Evolutionary conservation across 768 basidiomycete genomes (phyloP).

Genomic region (Lactarius sp.): DNA sequence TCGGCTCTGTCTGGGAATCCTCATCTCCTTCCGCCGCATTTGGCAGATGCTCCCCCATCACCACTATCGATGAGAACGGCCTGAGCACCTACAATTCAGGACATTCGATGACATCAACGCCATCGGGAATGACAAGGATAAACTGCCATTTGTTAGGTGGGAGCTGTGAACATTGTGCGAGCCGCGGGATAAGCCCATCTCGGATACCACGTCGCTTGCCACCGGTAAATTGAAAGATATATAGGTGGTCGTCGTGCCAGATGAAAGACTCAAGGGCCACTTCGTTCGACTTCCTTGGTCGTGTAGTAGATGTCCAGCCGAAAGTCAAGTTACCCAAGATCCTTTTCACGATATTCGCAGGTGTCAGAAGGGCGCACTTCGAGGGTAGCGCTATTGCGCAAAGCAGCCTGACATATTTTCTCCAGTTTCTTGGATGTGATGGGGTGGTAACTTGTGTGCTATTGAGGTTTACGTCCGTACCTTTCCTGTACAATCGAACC

Average conservation of each 20-base stretch:
- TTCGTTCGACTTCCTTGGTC: not conserved
- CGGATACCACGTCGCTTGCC: not conserved
- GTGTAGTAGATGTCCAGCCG: not conserved
- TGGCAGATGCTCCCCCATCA: too few relatives aligned
- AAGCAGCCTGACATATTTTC: not conserved
- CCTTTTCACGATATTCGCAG: not conserved
- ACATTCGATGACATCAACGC: too few relatives aligned
- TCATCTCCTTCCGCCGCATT: too few relatives aligned
- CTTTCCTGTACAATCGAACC: not conserved
- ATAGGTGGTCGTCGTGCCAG: not conserved
- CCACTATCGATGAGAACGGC: too few relatives aligned
- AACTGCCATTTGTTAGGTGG: too few relatives aligned
- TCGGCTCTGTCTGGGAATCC: too few relatives aligned
- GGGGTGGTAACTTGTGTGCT: not conserved
- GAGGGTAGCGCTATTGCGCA: not conserved
- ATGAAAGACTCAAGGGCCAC: not conserved
- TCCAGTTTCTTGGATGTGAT: not conserved
- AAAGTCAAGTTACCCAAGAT: not conserved
- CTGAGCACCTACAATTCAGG: too few relatives aligned
- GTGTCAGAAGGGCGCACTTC: not conserved
- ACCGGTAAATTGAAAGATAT: not conserved
- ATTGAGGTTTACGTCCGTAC: not conserved
- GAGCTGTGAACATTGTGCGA: too few relatives aligned
- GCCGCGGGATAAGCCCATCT: too few relatives aligned
- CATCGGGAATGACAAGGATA: too few relatives aligned